These are phyloP conservation scores for Arthrinium phaeospermum DNA, from an alignment of 2,329 filamentous ascomycete species.

Conservation along the genomic window DNA sequence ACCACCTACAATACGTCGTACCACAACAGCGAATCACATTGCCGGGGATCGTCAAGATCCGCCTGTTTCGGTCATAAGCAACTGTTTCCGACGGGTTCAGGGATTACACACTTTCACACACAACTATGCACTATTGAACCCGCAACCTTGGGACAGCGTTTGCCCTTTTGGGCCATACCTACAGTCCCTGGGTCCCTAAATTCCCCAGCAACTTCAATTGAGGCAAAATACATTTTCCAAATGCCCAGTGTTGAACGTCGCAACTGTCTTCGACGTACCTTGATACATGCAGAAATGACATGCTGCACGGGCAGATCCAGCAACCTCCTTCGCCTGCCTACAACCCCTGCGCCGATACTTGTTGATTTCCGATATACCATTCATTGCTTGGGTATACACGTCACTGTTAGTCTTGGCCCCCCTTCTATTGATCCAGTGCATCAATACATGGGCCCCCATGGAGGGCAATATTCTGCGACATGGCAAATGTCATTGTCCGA, in stretches of 20 bases:
- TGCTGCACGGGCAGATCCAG: slow-evolving; percentile 17
- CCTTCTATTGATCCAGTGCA: background rate
- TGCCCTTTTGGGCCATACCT: background rate
- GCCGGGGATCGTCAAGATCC: background rate
- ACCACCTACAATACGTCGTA: background rate
- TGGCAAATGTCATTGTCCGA: background rate
- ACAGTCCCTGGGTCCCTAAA: background rate
- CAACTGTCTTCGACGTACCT: slow-evolving; percentile 5
- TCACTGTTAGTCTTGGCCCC: background rate
- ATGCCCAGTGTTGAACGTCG: background rate
- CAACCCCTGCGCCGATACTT: background rate
- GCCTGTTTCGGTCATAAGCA: slow-evolving; percentile 10
- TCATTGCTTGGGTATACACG: background rate
- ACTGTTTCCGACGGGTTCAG: background rate
- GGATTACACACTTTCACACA: background rate
- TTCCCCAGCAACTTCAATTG: background rate
- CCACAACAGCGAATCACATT: background rate
- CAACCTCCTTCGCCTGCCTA: background rate
- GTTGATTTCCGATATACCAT: background rate
- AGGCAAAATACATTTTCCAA: background rate
- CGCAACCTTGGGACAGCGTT: background rate
- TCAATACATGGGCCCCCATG: background rate
- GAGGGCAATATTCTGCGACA: slow-evolving; percentile 10
- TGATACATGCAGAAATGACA: slow-evolving; percentile 14
- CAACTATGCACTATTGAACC: slow-evolving; percentile 1